A percentile compares a stretch with the other conserved stretches of the same genome.
phyloP scores from a whole-genome alignment of 78 protist genomes.

The Dictyostelium purpureum region DNA sequence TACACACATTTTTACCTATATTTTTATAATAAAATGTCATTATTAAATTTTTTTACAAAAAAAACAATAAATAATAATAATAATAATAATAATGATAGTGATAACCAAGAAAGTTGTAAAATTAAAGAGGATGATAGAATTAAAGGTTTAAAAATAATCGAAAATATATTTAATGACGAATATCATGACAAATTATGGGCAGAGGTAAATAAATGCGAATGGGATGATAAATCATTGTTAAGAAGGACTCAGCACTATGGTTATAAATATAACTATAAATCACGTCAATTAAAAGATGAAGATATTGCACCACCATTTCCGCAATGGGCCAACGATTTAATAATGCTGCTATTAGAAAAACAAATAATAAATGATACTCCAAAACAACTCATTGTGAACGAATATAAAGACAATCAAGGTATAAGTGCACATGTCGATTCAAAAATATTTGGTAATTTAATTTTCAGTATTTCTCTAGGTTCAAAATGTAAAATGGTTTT shows the following conservation, averaged over 20 bases:
- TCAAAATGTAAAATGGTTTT: slow-evolving; percentile 11
- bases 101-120: no score
- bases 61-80: no score
- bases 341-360: neutral
- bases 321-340: neutral
- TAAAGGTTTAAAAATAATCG: slow-evolving; percentile 3
- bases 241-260: slow-evolving; percentile 41
- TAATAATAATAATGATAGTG: no score
- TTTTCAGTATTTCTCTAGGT: slow-evolving; percentile 5
- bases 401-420: slow-evolving; percentile 20
- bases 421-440: slow-evolving; percentile 27
- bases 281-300: neutral
- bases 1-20: no score
- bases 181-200: neutral
- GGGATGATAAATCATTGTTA: neutral
- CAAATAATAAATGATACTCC: neutral
- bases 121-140: no score
- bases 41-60: no score
- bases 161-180: neutral
- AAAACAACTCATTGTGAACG: slow-evolving; percentile 16
- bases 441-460: neutral
- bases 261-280: slow-evolving; percentile 26
- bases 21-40: no score
- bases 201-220: neutral
- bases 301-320: slow-evolving; percentile 12